Evolutionary conservation across 83 land plant genomes (phyloP).

Genomic region (Thuja plicata): DNA sequence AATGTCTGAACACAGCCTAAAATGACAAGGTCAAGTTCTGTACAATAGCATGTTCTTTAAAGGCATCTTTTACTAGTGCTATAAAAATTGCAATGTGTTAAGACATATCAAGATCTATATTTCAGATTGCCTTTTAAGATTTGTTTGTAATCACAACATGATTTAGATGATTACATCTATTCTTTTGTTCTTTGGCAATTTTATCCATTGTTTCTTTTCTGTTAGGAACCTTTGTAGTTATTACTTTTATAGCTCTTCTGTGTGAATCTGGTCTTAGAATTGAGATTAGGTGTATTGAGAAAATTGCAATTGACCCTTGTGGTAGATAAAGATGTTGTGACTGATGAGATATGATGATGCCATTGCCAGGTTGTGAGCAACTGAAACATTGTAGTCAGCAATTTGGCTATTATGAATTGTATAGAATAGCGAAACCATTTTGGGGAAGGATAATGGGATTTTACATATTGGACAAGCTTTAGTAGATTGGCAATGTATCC

Average conservation of each 20-base stretch:
- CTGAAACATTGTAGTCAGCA: not conserved
- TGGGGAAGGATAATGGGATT: not conserved
- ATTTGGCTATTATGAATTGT: not conserved
- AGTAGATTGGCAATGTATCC: not conserved
- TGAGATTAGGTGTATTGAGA: not conserved
- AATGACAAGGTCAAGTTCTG: not conserved
- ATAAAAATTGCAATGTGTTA: not conserved
- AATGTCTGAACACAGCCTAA: not conserved
- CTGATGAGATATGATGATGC: not conserved
- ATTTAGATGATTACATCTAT: not conserved
- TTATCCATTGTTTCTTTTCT: not conserved
- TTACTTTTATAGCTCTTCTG: not conserved
- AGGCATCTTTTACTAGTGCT: not conserved
- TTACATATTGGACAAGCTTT: not conserved
- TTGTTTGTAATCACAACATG: not conserved
- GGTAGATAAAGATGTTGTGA: not conserved
- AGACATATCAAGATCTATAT: not conserved
- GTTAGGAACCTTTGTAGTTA: not conserved
- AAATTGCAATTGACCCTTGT: not conserved
- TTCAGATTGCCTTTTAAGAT: not conserved
- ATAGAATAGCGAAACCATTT: not conserved
- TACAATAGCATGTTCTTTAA: not conserved
- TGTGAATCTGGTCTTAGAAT: not conserved
- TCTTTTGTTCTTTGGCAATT: not conserved
- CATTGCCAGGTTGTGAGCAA: not conserved